phyloP scores from a whole-genome alignment of 2,329 filamentous ascomycete genomes.

The Ophiostoma sp. region DNA sequence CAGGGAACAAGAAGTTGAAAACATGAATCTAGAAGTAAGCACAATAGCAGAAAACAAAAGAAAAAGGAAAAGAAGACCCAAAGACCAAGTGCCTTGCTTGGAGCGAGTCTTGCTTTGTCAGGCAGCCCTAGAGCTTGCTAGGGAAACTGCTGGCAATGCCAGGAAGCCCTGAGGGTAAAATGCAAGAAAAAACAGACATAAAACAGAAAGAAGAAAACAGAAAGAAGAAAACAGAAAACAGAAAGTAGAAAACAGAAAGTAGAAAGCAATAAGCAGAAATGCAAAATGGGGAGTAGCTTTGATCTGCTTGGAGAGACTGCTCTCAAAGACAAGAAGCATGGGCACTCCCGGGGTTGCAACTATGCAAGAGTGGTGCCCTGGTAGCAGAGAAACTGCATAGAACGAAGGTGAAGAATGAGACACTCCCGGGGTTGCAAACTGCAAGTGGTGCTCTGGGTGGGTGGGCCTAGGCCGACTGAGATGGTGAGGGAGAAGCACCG shows the following conservation, averaged over 20 bases:
- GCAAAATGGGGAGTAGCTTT: neutral
- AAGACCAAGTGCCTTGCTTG: neutral
- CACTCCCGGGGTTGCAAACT: neutral
- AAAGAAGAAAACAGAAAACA: neutral
- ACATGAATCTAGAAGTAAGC: too few species aligned
- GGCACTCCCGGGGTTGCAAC: neutral
- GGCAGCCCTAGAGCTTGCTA: neutral
- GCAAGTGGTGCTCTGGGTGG: neutral
- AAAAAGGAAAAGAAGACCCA: neutral
- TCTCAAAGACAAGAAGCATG: neutral
- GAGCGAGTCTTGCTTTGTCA: neutral
- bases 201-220: neutral
- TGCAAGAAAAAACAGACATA: too few species aligned
- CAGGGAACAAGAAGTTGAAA: neutral
- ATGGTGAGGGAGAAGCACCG: neutral
- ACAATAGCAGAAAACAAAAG: neutral
- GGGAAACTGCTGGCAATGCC: neutral
- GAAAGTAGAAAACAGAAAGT: neutral
- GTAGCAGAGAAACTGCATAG: neutral
- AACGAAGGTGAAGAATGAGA: neutral
- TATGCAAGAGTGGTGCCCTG: neutral
- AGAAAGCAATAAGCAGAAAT: neutral
- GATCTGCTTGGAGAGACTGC: neutral
- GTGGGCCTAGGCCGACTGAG: neutral
- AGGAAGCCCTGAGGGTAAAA: neutral